These are phyloP conservation scores for Annulohypoxylon stygium DNA, from an alignment of 495 filamentous ascomycete species.

Conservation along the genomic window DNA sequence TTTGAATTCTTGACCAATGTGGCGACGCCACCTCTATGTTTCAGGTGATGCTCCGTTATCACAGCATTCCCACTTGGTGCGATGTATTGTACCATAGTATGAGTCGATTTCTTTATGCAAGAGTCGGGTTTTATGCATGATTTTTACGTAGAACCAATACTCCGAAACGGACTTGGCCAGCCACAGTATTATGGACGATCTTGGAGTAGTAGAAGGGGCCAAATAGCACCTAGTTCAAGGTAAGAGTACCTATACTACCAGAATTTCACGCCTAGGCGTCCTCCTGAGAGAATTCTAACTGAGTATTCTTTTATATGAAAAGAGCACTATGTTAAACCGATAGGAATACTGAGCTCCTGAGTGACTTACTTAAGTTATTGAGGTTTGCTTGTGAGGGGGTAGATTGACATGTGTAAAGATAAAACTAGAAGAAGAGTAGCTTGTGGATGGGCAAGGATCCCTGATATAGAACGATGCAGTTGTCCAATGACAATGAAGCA, in stretches of 20 bases:
- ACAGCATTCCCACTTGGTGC: conserved; percentile 3
- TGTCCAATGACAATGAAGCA: too few relatives aligned
- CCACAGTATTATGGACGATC: not conserved
- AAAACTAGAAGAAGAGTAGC: not conserved
- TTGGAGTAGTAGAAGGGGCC: not conserved
- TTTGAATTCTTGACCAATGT: not conserved
- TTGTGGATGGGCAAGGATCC: not conserved
- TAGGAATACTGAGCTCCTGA: not conserved
- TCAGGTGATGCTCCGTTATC: conserved; percentile 6
- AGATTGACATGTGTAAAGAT: not conserved
- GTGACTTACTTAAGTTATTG: not conserved
- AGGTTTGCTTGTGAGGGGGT: too few relatives aligned
- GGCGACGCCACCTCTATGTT: conserved; percentile 5
- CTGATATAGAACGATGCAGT: not conserved
- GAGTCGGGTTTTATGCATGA: not conserved
- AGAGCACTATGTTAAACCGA: too few relatives aligned
- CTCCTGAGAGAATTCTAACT: not conserved
- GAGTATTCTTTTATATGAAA: too few relatives aligned
- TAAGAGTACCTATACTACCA: not conserved
- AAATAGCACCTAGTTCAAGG: not conserved
- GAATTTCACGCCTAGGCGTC: not conserved
- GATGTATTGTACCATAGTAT: not conserved
- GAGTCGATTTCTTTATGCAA: not conserved
- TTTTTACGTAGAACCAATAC: not conserved
- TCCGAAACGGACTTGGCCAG: not conserved